A percentile compares a stretch with the other conserved stretches of the same genome.
phyloP scores from a whole-genome alignment of 2,329 filamentous ascomycete genomes.

The Neurospora crassa region DNA sequence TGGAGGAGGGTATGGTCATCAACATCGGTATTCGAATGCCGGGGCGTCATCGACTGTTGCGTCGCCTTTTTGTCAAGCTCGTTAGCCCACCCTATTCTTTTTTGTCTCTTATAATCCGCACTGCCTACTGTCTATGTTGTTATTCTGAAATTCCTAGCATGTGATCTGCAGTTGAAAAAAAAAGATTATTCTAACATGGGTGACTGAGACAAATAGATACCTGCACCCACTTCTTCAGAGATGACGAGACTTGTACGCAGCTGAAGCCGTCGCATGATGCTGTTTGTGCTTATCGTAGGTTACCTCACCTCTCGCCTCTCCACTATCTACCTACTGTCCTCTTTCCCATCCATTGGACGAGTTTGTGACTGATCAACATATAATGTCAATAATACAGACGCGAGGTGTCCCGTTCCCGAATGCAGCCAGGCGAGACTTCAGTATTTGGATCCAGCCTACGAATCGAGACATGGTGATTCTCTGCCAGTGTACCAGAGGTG shows the following conservation, averaged over 20 bases:
- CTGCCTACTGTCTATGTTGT: too few relatives aligned
- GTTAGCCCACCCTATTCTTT: conserved; percentile 3
- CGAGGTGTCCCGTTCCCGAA: conserved; percentile 13
- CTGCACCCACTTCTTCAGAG: conserved; percentile 12
- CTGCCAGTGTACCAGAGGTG: conserved; percentile 12
- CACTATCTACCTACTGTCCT: neutral
- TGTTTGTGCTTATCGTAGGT: conserved; percentile 15
- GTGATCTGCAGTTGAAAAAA: neutral
- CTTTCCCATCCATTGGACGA: neutral
- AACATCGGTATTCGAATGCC: conserved; percentile 7
- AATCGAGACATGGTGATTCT: conserved; percentile 5
- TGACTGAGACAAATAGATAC: conserved; percentile 8
- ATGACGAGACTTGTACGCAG: conserved; percentile 12
- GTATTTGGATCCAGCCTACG: conserved; percentile 14
- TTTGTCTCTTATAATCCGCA: neutral
- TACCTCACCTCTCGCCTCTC: neutral
- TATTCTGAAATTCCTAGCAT: neutral
- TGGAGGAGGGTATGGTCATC: conserved; percentile 6
- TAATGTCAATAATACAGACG: conserved; percentile 6
- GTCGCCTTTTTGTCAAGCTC: conserved; percentile 13
- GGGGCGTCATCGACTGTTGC: conserved; percentile 9
- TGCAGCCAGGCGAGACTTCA: conserved; percentile 15
- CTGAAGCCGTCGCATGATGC: conserved; percentile 16
- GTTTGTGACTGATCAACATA: neutral
- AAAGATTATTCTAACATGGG: neutral